Conservation (phyloP, 352 stramenopile species). For the Globisporangium okanoganense region DNA sequence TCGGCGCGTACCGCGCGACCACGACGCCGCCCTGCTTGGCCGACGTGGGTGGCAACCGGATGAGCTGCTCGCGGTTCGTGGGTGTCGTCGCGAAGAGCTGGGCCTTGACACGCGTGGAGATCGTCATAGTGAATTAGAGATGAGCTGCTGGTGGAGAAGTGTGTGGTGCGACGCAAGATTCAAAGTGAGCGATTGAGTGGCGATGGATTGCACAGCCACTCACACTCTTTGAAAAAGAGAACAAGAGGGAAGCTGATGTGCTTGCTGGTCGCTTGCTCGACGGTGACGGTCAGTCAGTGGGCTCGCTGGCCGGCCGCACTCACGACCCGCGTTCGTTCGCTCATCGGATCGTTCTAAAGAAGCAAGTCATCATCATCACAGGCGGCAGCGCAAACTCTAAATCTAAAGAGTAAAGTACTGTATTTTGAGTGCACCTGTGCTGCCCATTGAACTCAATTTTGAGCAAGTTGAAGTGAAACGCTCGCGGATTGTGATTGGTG, state of each 20-base stretch:
- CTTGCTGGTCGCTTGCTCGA: neutral
- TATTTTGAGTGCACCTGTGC: neutral
- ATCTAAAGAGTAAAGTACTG: neutral
- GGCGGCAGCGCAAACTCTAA: no score
- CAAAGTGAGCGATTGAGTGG: constrained; percentile 13
- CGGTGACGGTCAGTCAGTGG: neutral
- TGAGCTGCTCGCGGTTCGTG: constrained; percentile 23
- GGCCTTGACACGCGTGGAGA: constrained; percentile 22
- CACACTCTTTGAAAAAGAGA: neutral
- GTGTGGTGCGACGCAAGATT: neutral
- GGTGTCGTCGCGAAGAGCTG: constrained; percentile 19
- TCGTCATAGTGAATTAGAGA: constrained; percentile 12
- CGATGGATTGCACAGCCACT: neutral
- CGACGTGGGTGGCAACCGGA: constrained; percentile 18
- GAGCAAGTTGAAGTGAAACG: neutral
- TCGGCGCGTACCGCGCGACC: constrained; percentile 22
- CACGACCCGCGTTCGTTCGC: no score
- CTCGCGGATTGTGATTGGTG: neutral
- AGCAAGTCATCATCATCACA: no score
- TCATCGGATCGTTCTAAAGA: no score
- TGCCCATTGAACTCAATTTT: neutral
- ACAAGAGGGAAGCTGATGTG: neutral
- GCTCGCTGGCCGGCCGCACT: no score
- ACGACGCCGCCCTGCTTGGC: constrained; percentile 28
- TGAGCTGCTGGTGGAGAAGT: neutral